A percentile compares a stretch with the other conserved stretches of the same genome.
phyloP scores from a whole-genome alignment of 1,139 yeast species.

The Pichia sp. region DNA sequence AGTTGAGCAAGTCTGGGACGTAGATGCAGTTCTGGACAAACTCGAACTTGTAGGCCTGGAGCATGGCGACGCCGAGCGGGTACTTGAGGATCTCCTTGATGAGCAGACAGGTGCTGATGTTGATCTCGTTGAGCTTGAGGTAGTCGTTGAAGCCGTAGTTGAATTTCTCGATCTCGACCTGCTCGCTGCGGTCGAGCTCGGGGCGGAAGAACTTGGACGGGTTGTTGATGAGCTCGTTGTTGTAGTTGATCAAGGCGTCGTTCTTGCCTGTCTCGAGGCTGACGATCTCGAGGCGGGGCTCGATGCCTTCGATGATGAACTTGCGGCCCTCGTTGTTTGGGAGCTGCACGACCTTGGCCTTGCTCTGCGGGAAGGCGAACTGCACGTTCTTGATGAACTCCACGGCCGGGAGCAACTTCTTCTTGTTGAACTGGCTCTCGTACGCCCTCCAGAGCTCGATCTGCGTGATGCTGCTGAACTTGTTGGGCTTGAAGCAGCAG shows the following conservation, averaged over 20 bases:
- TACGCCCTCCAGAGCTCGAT: constrained; percentile 94
- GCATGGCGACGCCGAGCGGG: constrained; percentile 31
- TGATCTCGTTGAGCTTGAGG: constrained; percentile 35
- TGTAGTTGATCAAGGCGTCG: constrained; percentile 25
- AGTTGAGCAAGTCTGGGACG: constrained; percentile 34
- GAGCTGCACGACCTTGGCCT: constrained; percentile 81
- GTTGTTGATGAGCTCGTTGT: constrained; percentile 7
- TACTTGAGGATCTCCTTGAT: constrained; percentile 32
- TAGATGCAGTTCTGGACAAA: constrained; percentile 31
- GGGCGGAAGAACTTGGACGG: constrained; percentile 16
- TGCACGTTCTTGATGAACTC: constrained; percentile 94
- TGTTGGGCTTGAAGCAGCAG: constrained; percentile 77
- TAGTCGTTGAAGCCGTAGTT: constrained; percentile 31
- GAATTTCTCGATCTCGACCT: constrained; percentile 28
- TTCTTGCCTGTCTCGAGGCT: constrained; percentile 36
- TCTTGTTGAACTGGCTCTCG: constrained; percentile 68
- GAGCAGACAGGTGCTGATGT: constrained; percentile 34
- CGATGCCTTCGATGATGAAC: constrained; percentile 88
- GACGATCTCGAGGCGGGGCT: constrained; percentile 54
- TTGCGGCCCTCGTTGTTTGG: constrained; percentile 54
- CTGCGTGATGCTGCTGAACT: constrained; percentile 86
- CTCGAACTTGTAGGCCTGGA: constrained; percentile 30
- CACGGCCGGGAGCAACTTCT: constrained; percentile 83
- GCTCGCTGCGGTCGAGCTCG: constrained; percentile 23
- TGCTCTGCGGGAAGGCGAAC: constrained; percentile 83